Evolutionary conservation across 129 eudicot genomes (phyloP).

Genomic region (Oenanthe sinensis): DNA sequence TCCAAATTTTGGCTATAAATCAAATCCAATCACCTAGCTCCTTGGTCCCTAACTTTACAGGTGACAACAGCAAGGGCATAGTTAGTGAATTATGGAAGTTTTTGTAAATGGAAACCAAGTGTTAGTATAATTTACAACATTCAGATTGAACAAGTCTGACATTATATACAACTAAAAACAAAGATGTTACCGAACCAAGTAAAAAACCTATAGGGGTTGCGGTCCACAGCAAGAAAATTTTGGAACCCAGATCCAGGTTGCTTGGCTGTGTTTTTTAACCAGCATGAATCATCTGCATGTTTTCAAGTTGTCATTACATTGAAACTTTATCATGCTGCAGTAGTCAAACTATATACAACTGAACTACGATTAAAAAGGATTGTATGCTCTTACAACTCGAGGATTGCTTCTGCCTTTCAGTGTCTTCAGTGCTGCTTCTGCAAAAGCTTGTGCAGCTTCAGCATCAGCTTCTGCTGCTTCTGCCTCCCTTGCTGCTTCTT

Average conservation of each 20-base stretch:
- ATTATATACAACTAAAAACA: constrained; percentile 15
- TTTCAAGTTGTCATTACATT: too few species aligned
- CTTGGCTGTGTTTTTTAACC: constrained; percentile 16
- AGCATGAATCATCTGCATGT: constrained; percentile 57
- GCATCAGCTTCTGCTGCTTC: constrained; percentile 98
- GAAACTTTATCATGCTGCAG: too few species aligned
- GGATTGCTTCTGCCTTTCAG: constrained; percentile 55
- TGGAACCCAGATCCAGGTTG: not conserved
- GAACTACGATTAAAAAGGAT: not conserved
- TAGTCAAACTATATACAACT: too few species aligned
- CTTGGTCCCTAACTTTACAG: too few species aligned
- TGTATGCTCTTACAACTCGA: constrained; percentile 39
- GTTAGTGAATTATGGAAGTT: not conserved
- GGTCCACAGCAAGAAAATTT: not conserved
- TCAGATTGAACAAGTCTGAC: not conserved
- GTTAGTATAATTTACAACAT: not conserved
- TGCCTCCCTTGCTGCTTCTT: constrained; percentile 88
- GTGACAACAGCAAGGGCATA: too few species aligned
- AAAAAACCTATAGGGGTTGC: not conserved
- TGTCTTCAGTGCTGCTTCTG: constrained; percentile 85
- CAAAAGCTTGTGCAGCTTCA: constrained; percentile 88
- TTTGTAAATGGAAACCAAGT: not conserved
- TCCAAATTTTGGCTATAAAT: too few species aligned
- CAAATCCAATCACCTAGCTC: too few species aligned
- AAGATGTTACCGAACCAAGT: not conserved